Conservation (phyloP, 1,284 basidiomycete genomes). For the Ceratobasidium sp. region DNA sequence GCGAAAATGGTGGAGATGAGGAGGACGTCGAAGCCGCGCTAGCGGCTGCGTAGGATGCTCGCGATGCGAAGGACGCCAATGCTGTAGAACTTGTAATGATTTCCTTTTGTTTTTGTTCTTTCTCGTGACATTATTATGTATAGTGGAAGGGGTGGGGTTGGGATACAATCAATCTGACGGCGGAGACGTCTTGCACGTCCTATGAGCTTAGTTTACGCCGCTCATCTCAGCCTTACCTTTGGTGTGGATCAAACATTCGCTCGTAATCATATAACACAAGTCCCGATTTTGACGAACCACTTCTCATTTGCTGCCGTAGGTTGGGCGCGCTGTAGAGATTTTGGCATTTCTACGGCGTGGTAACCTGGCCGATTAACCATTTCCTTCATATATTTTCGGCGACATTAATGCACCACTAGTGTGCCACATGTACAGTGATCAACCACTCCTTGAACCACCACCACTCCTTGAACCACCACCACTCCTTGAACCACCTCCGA, state of each 20-base stretch:
- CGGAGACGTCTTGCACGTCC: conserved; percentile 3
- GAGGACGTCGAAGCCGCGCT: conserved; percentile 43
- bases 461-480: no score
- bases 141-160: conserved; percentile 3
- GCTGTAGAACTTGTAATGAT: conserved; percentile 39
- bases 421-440: no score
- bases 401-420: no score
- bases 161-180: conserved; percentile 6
- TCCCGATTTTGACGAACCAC: no score
- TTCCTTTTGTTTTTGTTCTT: conserved; percentile 20
- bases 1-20: conserved; percentile 37
- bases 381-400: no score
- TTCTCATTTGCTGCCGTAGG: no score
- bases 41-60: conserved; percentile 19
- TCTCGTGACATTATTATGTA: conserved; percentile 29
- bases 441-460: no score
- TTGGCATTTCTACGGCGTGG: no score
- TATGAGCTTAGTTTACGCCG: not conserved
- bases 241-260: not conserved
- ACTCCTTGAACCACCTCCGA: no score
- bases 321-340: no score
- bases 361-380: no score
- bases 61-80: not conserved
- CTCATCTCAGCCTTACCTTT: not conserved
- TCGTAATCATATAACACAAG: no score